Evolutionary conservation across 257 asterid genomes (phyloP), one percentile per base, ranked within the genome.

Genomic region (Ilex asprella): DNA sequence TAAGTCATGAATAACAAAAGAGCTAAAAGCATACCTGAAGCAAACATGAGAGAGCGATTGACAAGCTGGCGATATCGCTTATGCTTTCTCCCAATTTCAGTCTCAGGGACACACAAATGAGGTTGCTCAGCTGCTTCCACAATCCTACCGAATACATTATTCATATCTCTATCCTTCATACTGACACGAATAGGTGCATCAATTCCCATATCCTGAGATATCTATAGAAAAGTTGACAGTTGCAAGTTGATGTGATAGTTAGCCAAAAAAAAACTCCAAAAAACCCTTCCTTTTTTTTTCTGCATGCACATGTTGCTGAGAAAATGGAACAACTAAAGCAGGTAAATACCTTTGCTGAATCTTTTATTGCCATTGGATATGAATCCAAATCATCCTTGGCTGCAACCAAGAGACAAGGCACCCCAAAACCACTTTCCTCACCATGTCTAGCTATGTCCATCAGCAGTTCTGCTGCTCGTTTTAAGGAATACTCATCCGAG

Each of bases 361-460:
- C 91, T 75, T 75, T 78, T 63, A 77, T 81, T 50, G 83, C 73
- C 72, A 67, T 62, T 58, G 88, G 80, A 74, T 79, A 82, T 58
- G 88, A 66, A 59, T 75, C 85, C 39, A 87, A 77, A 81, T 92
- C 96, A 65, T 82, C 83, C 75, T 92, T 86, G n/a, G 97, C 95
- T 2, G 94, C 95, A 79, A 92, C 65, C n/a, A 92, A 79, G 65
- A 92, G 85, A 79, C 97, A 89, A 30, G 99, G 97, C 84, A 89
- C 81, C 73, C 76, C 82, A 44, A 72, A 83, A 60, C 93, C 86
- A 66, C 70, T 85, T 66, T 79, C 89, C 69, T 89, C 97, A 63
- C 96, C 96, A 61, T 73, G 81, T 76, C 89, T 81, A 62, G 99
- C 85, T 39, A 85, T 88, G 62, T 69, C 66, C 59, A 80, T 71